Conservation (phyloP, 805 yeast species). For the Hermanozyma aechmeae region DNA sequence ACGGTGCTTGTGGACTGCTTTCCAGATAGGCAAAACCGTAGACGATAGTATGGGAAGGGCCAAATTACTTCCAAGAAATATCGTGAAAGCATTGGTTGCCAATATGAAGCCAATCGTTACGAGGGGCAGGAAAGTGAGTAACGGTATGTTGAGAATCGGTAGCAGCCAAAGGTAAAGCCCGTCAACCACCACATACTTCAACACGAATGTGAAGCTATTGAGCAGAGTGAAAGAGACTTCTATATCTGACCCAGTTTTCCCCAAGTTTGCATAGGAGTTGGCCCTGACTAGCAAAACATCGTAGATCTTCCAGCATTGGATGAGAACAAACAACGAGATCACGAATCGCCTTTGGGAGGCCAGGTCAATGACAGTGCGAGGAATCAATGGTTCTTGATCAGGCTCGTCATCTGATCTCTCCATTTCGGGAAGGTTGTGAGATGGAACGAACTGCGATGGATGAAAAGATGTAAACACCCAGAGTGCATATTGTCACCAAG, state of each 20-base stretch:
- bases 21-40: conserved; percentile 33
- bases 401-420: no score
- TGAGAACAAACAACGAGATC: conserved; percentile 53
- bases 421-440: no score
- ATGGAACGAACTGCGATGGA: no score
- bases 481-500: no score
- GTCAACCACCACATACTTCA: conserved; percentile 70
- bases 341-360: conserved; percentile 69
- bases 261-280: conserved; percentile 12
- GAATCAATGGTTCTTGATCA: conserved; percentile 49
- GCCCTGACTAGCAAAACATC: conserved; percentile 56
- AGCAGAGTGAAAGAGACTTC: conserved; percentile 25
- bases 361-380: conserved; percentile 56
- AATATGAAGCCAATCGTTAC: conserved; percentile 41
- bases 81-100: conserved; percentile 38
- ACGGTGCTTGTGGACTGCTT: conserved; percentile 26
- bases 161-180: conserved; percentile 59
- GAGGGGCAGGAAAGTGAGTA: conserved; percentile 55
- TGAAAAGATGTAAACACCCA: no score
- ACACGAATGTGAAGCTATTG: conserved; percentile 48
- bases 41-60: conserved; percentile 36
- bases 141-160: conserved; percentile 70
- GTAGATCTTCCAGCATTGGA: conserved; percentile 83
- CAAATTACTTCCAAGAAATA: conserved; percentile 44
- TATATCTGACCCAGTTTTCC: no score